These are phyloP conservation scores for Claviceps sp. DNA, from an alignment of 2,329 filamentous ascomycete species.

Conservation along the genomic window DNA sequence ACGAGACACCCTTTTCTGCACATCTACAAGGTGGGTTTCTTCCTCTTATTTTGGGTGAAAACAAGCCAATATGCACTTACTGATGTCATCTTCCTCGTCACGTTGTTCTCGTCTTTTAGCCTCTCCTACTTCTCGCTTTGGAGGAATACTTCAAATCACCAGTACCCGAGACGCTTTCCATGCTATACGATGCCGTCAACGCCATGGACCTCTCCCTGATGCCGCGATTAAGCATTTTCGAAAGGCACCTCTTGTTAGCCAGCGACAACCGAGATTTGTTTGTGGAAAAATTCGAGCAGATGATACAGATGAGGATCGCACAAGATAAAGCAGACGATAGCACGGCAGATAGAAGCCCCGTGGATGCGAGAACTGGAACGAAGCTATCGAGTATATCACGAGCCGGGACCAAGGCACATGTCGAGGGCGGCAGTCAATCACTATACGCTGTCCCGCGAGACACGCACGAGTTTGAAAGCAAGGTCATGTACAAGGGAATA, in stretches of 20 bases:
- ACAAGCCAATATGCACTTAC: not conserved
- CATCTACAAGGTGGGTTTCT: conserved; percentile 72
- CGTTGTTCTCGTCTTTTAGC: conserved; percentile 33
- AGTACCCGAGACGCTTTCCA: conserved; percentile 71
- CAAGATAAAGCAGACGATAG: conserved; percentile 43
- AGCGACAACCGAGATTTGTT: conserved; percentile 95
- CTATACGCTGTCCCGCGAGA: conserved; percentile 74
- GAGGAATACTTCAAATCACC: conserved; percentile 96
- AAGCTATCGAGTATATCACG: conserved; percentile 38
- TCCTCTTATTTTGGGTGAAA: not conserved
- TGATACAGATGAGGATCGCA: conserved; percentile 70
- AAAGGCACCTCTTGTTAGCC: conserved; percentile 73
- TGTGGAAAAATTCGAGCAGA: conserved; percentile 91
- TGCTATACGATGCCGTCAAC: conserved; percentile 86
- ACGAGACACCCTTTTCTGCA: conserved; percentile 94
- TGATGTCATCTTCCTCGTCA: not conserved
- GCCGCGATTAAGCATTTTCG: conserved; percentile 70
- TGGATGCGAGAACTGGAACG: conserved; percentile 34
- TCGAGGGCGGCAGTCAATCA: conserved; percentile 40
- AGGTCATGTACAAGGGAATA: conserved; percentile 89
- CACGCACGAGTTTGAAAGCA: conserved; percentile 95
- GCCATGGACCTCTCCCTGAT: conserved; percentile 92
- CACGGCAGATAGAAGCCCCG: conserved; percentile 22
- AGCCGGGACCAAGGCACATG: conserved; percentile 48
- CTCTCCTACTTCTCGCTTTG: conserved; percentile 74